Conservation (phyloP, 768 basidiomycete genomes). For the Podaxis sp. region DNA sequence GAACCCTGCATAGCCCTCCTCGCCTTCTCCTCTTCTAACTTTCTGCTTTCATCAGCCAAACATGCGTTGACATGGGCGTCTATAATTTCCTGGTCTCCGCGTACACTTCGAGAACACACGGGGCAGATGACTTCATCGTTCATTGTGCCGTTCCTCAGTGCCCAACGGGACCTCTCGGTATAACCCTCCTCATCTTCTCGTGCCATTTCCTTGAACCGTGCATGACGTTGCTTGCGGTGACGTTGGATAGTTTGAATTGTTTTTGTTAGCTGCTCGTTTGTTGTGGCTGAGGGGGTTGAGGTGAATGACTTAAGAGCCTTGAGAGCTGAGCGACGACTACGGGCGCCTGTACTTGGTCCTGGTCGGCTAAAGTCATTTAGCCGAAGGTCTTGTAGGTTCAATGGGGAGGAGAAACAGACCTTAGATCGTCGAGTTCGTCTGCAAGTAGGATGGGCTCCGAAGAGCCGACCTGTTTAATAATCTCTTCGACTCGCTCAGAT, state of each 20-base stretch:
- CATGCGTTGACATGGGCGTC: conserved; percentile 85
- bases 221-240: conserved; percentile 65
- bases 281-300: conserved; percentile 17
- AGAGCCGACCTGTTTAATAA: conserved; percentile 64
- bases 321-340: conserved; percentile 37
- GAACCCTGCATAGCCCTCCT: conserved; percentile 28
- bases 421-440: conserved; percentile 49
- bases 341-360: conserved; percentile 29
- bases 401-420: conserved; percentile 37
- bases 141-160: conserved; percentile 26
- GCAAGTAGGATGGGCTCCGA: conserved; percentile 44
- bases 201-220: conserved; percentile 65
- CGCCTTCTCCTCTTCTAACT: conserved; percentile 42
- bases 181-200: conserved; percentile 57
- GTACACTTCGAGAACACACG: conserved; percentile 57
- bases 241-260: conserved; percentile 63
- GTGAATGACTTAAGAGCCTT: conserved; percentile 40
- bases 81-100: conserved; percentile 70
- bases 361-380: conserved; percentile 23
- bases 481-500: conserved; percentile 64
- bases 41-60: conserved; percentile 53
- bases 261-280: conserved; percentile 42
- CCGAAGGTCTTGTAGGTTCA: neutral
- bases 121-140: conserved; percentile 59
- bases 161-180: conserved; percentile 28